Evolutionary conservation across 176 grass and related monocot genomes (phyloP).

Genomic region (Lolium rigidum): DNA sequence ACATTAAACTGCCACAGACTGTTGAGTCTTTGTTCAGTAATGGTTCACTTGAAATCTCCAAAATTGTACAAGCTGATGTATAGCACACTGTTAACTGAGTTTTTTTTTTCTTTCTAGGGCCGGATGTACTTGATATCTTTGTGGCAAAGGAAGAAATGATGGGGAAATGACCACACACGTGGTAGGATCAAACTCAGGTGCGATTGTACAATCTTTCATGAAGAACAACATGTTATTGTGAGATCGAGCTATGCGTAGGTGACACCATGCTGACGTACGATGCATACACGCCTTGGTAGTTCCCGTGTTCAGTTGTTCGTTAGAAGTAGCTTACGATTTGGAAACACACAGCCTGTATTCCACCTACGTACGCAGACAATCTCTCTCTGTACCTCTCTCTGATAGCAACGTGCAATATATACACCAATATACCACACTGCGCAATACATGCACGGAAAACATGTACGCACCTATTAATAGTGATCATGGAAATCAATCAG

Average conservation of each 20-base stretch:
- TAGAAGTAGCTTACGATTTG: background rate
- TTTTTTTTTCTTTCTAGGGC: too few species aligned
- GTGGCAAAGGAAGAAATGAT: too few species aligned
- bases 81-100: too few species aligned
- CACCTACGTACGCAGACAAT: background rate
- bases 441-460: background rate
- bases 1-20: too few species aligned
- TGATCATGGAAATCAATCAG: background rate
- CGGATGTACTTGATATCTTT: too few species aligned
- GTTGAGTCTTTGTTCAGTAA: too few species aligned
- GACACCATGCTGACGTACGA: conserved; percentile 11
- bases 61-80: too few species aligned
- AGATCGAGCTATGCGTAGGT: background rate
- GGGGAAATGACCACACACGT: too few species aligned
- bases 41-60: too few species aligned
- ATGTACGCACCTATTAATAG: background rate
- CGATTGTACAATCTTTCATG: background rate
- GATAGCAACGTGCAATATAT: conserved; percentile 28
- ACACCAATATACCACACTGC: background rate
- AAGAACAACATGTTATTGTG: background rate
- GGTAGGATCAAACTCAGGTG: too few species aligned
- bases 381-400: background rate
- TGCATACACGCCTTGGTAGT: background rate
- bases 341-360: conserved; percentile 7
- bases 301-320: too few species aligned